Evolutionary conservation across 768 basidiomycete genomes (phyloP).

Genomic region (Collybiopsis luxurians): DNA sequence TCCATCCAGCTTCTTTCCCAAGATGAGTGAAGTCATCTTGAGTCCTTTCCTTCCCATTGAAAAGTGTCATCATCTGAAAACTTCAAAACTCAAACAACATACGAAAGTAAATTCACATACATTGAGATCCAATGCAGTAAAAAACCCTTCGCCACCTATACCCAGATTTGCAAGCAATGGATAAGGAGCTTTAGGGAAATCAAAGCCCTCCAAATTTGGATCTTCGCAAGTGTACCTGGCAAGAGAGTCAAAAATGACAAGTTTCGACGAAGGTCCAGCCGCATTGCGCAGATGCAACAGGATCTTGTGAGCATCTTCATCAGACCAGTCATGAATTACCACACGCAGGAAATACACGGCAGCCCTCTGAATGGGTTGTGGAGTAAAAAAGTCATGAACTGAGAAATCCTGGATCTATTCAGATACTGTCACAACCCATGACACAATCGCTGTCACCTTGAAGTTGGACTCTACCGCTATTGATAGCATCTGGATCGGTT

Average conservation of each 20-base stretch:
- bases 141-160: too few relatives aligned
- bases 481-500: constrained; percentile 21
- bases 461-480: constrained; percentile 21
- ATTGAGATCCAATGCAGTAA: too few relatives aligned
- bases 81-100: too few relatives aligned
- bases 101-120: too few relatives aligned
- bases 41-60: not conserved
- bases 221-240: not conserved
- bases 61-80: not conserved
- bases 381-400: constrained; percentile 30
- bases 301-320: constrained; percentile 20
- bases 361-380: constrained; percentile 25
- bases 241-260: constrained; percentile 24
- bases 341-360: constrained; percentile 24
- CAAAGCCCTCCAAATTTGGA: too few relatives aligned
- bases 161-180: too few relatives aligned
- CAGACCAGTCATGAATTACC: constrained; percentile 31
- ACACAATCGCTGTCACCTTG: constrained; percentile 16
- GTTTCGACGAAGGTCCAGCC: constrained; percentile 18
- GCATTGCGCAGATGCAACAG: constrained; percentile 21
- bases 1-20: not conserved
- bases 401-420: not conserved
- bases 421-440: not conserved
- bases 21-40: not conserved
- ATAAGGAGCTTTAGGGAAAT: too few relatives aligned